These are phyloP conservation scores for Jacaranda copaia DNA, from an alignment of 257 asterid species.

Conservation along the genomic window DNA sequence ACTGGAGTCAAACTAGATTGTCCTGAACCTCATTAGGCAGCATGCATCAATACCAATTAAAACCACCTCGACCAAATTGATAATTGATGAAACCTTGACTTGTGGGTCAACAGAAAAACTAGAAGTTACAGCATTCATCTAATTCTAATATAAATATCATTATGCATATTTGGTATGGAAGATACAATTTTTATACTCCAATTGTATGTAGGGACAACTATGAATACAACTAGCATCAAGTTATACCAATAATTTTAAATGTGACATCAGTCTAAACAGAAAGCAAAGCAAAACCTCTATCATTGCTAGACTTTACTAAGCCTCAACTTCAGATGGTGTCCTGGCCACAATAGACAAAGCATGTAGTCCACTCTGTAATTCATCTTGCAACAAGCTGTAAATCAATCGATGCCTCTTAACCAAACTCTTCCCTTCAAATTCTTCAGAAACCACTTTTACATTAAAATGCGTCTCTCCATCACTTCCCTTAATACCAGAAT, in stretches of 20 bases:
- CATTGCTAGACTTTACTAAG: conserved; percentile 37
- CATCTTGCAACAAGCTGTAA: conserved; percentile 81
- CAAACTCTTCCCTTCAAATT: conserved; percentile 90
- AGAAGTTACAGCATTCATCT: conserved; percentile 19
- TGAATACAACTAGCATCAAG: conserved; percentile 22
- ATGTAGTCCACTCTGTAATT: conserved; percentile 83
- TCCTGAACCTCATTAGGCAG: conserved; percentile 1
- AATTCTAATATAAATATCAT: background rate
- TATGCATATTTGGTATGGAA: background rate
- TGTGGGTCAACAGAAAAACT: background rate
- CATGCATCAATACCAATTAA: background rate
- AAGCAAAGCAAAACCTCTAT: conserved; percentile 36
- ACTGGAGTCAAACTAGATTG: background rate
- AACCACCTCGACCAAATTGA: background rate
- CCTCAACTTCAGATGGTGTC: conserved; percentile 73
- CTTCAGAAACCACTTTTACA: conserved; percentile 68
- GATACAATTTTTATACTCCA: background rate
- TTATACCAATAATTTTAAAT: background rate
- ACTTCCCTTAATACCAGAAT: conserved; percentile 72
- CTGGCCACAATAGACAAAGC: conserved; percentile 86
- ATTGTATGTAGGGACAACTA: background rate
- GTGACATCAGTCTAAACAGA: conserved; percentile 1
- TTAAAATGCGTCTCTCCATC: conserved; percentile 91
- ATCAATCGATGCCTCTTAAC: conserved; percentile 90
- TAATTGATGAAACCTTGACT: background rate